A percentile compares a stretch with the other conserved stretches of the same genome.
These are phyloP conservation scores for Ocimum tenuiflorum DNA, from an alignment of 257 asterid genomes.

Conservation along the genomic window DNA sequence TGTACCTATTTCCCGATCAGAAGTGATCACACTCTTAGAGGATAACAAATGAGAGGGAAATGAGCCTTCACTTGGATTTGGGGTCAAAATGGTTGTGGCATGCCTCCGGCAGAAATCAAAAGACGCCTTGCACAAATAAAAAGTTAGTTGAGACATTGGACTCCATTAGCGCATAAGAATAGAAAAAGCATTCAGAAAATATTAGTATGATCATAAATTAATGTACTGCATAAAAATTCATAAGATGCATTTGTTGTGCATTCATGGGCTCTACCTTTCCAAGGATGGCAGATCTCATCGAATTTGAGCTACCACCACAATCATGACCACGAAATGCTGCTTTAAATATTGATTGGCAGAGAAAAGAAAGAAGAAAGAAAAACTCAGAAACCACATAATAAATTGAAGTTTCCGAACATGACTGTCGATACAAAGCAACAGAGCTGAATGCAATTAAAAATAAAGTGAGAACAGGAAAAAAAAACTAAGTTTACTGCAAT, in stretches of 20 bases:
- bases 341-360: neutral
- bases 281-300: constrained; percentile 14
- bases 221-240: neutral
- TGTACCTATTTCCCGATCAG: constrained; percentile 62
- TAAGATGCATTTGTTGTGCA: neutral
- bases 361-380: too few species aligned
- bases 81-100: constrained; percentile 52
- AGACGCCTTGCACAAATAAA: constrained; percentile 26
- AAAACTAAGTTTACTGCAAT: neutral
- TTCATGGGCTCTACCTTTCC: constrained; percentile 27
- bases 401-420: neutral
- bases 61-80: constrained; percentile 45
- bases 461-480: neutral
- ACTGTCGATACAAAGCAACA: neutral
- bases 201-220: neutral
- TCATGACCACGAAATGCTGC: constrained; percentile 19
- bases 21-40: constrained; percentile 32
- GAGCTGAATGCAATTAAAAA: neutral
- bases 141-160: neutral
- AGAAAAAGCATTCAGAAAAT: neutral
- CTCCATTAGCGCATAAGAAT: neutral
- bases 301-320: constrained; percentile 7
- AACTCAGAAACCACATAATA: neutral
- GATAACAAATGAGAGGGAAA: constrained; percentile 57
- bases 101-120: constrained; percentile 31